Percentiles rank a stretch among this genome's conserved stretches.
These are phyloP conservation scores for Oryza meyeriana DNA, from an alignment of 176 grass and related monocot genomes.

Conservation along the genomic window DNA sequence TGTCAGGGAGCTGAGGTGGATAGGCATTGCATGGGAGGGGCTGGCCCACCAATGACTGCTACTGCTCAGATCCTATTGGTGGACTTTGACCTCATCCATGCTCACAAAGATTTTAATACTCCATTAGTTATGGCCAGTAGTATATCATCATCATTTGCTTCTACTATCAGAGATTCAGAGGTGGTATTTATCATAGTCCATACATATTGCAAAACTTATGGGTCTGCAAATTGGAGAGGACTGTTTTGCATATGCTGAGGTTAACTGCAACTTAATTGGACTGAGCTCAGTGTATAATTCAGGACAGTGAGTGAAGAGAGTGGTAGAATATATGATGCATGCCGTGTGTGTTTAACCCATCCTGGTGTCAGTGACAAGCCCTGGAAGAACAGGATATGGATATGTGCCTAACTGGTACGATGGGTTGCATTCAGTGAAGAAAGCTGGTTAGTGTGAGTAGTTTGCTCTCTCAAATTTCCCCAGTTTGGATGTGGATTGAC, in stretches of 20 bases:
- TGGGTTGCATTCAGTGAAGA: neutral
- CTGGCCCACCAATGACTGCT: constrained; percentile 21
- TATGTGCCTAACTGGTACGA: neutral
- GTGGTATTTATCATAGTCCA: neutral
- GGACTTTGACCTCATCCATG: neutral
- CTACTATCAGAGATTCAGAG: neutral
- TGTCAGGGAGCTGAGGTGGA: constrained; percentile 28
- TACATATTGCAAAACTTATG: neutral
- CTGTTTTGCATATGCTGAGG: neutral
- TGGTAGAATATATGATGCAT: too few species aligned
- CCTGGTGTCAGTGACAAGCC: neutral
- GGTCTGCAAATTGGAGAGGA: neutral
- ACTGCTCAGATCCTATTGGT: neutral
- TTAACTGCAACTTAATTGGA: neutral
- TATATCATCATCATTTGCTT: neutral
- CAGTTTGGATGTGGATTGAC: constrained; percentile 38
- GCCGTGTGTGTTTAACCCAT: too few species aligned
- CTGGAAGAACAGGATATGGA: constrained; percentile 19
- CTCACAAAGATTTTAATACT: neutral
- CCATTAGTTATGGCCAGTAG: neutral
- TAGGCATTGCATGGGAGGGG: constrained; percentile 11
- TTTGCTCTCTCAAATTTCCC: neutral
- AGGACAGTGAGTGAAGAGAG: neutral
- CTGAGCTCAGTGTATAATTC: neutral
- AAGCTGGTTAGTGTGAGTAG: neutral